phyloP scores from a whole-genome alignment of 148 eudicot species.

The Pharnaceum exiguum region DNA sequence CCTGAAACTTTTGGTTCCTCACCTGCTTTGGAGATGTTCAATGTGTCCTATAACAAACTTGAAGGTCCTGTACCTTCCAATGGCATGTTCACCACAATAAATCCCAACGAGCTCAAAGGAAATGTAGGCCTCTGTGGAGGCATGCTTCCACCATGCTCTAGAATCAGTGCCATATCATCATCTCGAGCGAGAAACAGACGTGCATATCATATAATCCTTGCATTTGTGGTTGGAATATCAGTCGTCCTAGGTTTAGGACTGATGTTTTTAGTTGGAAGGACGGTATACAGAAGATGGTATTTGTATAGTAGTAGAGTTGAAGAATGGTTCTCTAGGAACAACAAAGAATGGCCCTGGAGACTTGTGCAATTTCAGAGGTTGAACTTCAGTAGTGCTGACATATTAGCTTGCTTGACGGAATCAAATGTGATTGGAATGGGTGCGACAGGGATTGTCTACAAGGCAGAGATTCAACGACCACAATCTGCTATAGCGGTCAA shows the following conservation, averaged over 20 bases:
- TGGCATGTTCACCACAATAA: constrained; percentile 61
- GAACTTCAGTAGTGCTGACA: constrained; percentile 59
- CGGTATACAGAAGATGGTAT: constrained; percentile 58
- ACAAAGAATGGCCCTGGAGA: constrained; percentile 88
- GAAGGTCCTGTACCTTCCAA: constrained; percentile 68
- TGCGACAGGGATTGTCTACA: constrained; percentile 39
- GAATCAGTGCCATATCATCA: constrained; percentile 16
- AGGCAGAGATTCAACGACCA: constrained; percentile 39
- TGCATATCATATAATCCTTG: constrained; percentile 41
- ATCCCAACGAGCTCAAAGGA: constrained; percentile 72
- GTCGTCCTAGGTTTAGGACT: constrained; percentile 35
- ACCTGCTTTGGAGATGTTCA: constrained; percentile 70
- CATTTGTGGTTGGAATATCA: constrained; percentile 53
- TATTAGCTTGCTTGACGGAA: constrained; percentile 42
- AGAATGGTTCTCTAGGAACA: constrained; percentile 44
- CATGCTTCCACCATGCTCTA: constrained; percentile 62
- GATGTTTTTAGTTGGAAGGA: constrained; percentile 30
- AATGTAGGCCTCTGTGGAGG: constrained; percentile 78
- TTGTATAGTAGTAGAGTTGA: constrained; percentile 49
- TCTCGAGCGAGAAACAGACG: constrained; percentile 21
- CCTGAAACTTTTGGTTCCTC: constrained; percentile 72
- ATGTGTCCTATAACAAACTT: constrained; percentile 72
- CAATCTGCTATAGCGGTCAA: constrained; percentile 37
- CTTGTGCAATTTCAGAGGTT: constrained; percentile 85
- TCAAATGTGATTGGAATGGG: constrained; percentile 44